phyloP scores from a whole-genome alignment of 1,284 basidiomycete genomes.

The Boletus mariae region DNA sequence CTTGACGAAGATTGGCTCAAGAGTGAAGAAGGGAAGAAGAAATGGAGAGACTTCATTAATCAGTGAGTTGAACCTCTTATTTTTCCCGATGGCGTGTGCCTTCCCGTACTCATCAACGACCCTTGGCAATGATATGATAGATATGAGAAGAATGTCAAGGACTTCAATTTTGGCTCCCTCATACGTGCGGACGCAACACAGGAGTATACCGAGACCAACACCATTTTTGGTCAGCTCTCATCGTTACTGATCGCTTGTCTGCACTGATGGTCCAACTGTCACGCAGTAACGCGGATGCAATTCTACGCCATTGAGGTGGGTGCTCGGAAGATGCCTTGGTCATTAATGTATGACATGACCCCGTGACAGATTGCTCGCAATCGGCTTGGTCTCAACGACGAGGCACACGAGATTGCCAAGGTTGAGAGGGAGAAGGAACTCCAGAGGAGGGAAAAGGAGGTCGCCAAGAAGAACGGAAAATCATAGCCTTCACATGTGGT shows the following conservation, averaged over 20 bases:
- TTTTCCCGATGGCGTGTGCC: background rate
- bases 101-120: background rate
- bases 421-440: constrained; percentile 63
- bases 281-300: constrained; percentile 72
- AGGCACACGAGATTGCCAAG: constrained; percentile 80
- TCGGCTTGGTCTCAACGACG: constrained; percentile 87
- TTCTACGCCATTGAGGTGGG: constrained; percentile 89
- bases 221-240: constrained; percentile 76
- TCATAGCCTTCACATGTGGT: constrained; percentile 19
- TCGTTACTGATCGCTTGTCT: background rate
- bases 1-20: constrained; percentile 97
- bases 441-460: constrained; percentile 47
- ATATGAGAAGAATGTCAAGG: constrained; percentile 85
- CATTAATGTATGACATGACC: constrained; percentile 2
- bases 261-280: constrained; percentile 4
- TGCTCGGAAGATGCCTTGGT: constrained; percentile 5
- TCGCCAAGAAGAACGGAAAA: constrained; percentile 37
- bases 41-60: constrained; percentile 90
- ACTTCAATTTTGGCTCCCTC: constrained; percentile 97
- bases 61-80: constrained; percentile 49
- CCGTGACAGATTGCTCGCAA: constrained; percentile 80
- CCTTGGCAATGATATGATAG: constrained; percentile 32
- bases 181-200: constrained; percentile 78
- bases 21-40: constrained; percentile 83
- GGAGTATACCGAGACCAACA: constrained; percentile 91